A percentile compares a stretch with the other conserved stretches of the same genome.
Evolutionary conservation across 2,329 filamentous ascomycete genomes (phyloP).

Genomic region (Sclerotinia spermophila): DNA sequence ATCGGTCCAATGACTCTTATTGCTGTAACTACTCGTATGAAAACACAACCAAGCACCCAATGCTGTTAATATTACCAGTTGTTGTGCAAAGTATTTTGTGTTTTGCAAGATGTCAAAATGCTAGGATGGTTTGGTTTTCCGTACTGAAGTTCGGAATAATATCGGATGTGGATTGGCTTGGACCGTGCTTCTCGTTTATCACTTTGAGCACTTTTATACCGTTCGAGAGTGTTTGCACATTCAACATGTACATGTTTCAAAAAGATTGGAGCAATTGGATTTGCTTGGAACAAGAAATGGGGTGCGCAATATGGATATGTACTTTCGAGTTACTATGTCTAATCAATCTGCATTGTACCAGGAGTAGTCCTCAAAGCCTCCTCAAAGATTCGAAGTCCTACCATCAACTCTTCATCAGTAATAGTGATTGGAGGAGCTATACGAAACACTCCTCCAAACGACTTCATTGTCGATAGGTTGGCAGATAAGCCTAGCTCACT

Average conservation of each 20-base stretch:
- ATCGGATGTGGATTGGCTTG: neutral
- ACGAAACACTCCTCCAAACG: constrained; percentile 55
- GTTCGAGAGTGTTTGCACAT: neutral
- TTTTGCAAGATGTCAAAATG: neutral
- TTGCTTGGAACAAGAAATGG: neutral
- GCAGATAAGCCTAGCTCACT: constrained; percentile 53
- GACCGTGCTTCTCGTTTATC: neutral
- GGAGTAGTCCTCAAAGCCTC: constrained; percentile 43
- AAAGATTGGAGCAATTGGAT: neutral
- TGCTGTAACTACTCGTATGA: neutral
- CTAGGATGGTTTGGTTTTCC: neutral
- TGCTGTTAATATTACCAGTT: neutral
- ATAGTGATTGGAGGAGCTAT: constrained; percentile 60
- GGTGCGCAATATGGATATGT: too few species aligned
- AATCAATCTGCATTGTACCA: constrained; percentile 15
- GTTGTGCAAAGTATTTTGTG: neutral
- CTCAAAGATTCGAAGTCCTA: constrained; percentile 54
- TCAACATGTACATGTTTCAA: neutral
- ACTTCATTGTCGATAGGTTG: constrained; percentile 52
- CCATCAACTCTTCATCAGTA: constrained; percentile 46
- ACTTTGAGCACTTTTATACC: neutral
- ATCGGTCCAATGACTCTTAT: neutral
- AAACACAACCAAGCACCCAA: neutral
- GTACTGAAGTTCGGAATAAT: neutral
- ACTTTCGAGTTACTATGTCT: neutral